Evolutionary conservation across 2,329 filamentous ascomycete genomes (phyloP), one percentile per base, ranked within the genome.

Genomic region (Fusarium miscanthi): DNA sequence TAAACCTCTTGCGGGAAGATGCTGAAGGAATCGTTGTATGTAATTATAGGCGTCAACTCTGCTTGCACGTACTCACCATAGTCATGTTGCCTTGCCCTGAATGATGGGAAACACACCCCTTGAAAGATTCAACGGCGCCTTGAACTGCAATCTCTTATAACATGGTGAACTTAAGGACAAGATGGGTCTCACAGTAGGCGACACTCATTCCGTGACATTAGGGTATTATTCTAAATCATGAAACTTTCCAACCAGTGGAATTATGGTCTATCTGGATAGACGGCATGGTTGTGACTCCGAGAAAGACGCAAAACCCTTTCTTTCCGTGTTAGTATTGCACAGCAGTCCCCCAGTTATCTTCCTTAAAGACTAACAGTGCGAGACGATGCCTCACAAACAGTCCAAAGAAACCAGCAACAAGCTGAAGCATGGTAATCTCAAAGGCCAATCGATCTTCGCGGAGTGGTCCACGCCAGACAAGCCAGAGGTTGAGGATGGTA

Each of bases 401-500:
- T 25, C 95, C 96, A 45, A 94, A 84, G n/a, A 97, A 81, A 12
- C 96, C 96, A 70, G 93, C 88, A 8, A 87, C 81, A 21, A 89
- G 85, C 85, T 99, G 96, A 82, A 98, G 88, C n/a, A 84, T 83
- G 49, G 96, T 88, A 68, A 99, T 87, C 80, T 96, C 94, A 79
- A 90, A 85, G 31, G 94, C 93, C 59, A 99, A 86, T 49, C 89
- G 87, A 82, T 97, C 93, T 81, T 99, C 96, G 70, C 93, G 89
- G 86, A 97, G 89, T 6, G 96, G 95, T 0, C 96, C 96, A 80
- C 95, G 92, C 93, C 94, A 97, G 57, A 98, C 93, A 70, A 99
- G 86, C 95, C 95, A 99, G 62, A 99, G 87, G 80, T 99, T 99
- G 74, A 99, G 86, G 52, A 99, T 88, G 13, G 96, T 99, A 71